Evolutionary conservation across 225 moss, liverwort and hornwort species (phyloP).

Genomic region (Polytrichum formosum): DNA sequence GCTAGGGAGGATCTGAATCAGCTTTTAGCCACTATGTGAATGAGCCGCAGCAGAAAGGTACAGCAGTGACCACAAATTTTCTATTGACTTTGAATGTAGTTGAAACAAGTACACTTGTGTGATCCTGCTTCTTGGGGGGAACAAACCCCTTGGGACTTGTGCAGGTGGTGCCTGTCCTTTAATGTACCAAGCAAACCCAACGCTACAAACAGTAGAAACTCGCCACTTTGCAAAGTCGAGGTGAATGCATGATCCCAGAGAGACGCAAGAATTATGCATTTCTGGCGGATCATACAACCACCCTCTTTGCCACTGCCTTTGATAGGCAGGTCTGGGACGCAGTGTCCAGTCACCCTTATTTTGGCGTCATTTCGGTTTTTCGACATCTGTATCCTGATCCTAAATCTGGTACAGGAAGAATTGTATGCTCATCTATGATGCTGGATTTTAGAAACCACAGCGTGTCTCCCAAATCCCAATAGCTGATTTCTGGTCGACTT

Average conservation of each 20-base stretch:
- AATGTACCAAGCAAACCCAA: conserved; percentile 1
- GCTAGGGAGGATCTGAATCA: too few relatives aligned
- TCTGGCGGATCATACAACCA: conserved; percentile 38
- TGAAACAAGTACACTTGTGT: too few relatives aligned
- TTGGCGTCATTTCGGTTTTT: background rate
- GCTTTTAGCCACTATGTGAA: too few relatives aligned
- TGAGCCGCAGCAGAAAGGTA: too few relatives aligned
- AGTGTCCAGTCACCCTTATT: background rate
- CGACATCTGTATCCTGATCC: background rate
- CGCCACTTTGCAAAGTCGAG: conserved; percentile 1
- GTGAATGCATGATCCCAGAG: conserved; percentile 47
- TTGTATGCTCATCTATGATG: background rate
- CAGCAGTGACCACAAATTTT: too few relatives aligned
- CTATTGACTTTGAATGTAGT: too few relatives aligned
- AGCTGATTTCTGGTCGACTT: too few relatives aligned
- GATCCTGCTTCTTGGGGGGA: too few relatives aligned
- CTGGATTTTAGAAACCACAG: background rate
- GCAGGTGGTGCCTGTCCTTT: background rate
- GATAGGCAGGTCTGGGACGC: conserved; percentile 6
- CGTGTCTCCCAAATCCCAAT: too few relatives aligned
- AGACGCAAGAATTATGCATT: conserved; percentile 12
- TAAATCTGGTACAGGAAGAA: background rate
- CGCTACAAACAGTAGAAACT: background rate
- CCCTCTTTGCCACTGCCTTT: conserved; percentile 16
- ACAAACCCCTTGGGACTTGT: too few relatives aligned